phyloP scores from a whole-genome alignment of 148 eudicot species.

The Chenopodium suecicum region DNA sequence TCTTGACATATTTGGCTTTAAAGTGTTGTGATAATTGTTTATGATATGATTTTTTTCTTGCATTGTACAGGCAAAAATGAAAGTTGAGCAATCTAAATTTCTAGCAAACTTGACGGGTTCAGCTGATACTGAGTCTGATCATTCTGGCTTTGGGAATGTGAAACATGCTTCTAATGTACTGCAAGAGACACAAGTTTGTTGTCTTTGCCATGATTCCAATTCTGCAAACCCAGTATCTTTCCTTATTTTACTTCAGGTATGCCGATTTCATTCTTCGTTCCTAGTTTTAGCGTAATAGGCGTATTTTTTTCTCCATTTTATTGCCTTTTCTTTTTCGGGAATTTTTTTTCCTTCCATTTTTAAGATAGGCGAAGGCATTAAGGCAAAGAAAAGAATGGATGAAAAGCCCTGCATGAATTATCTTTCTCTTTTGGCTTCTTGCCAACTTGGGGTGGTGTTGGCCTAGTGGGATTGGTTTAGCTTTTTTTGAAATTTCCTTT shows the following conservation, averaged over 20 bases:
- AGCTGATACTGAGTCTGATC: slow-evolving; percentile 47
- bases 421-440: neutral
- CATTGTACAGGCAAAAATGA: slow-evolving; percentile 82
- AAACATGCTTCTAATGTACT: slow-evolving; percentile 41
- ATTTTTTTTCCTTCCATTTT: neutral
- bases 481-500: neutral
- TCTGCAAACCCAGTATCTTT: slow-evolving; percentile 69
- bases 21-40: too few species aligned
- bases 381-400: too few species aligned
- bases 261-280: neutral
- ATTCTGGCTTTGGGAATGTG: slow-evolving; percentile 40
- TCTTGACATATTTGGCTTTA: neutral
- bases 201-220: slow-evolving; percentile 87
- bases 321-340: too few species aligned
- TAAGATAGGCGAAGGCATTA: too few species aligned
- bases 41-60: neutral
- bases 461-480: neutral
- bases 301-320: neutral
- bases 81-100: slow-evolving; percentile 88
- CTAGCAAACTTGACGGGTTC: slow-evolving; percentile 51
- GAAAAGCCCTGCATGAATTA: neutral
- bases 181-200: slow-evolving; percentile 59
- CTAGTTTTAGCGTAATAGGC: neutral
- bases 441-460: neutral
- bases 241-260: slow-evolving; percentile 89